Evolutionary conservation across 2,329 filamentous ascomycete species (phyloP), one percentile per base, ranked within the genome.

Genomic region (Fusarium oligoseptatum): DNA sequence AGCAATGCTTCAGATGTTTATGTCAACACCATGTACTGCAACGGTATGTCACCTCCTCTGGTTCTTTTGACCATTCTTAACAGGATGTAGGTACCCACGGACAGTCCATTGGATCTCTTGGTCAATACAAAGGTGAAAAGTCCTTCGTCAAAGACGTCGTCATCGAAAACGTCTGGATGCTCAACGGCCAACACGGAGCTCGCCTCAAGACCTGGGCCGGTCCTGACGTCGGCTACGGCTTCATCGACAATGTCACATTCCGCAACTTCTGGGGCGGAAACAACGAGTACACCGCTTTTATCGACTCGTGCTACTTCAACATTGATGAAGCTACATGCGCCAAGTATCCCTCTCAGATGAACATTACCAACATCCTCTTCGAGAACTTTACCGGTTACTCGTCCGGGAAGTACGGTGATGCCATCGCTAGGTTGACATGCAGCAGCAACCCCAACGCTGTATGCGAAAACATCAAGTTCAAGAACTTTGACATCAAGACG

Each of bases 301-400:
- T 78, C 24, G 76, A 78, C 58, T 78, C 76, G 0, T 78, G 76
- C 61, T 78, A 78, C 66, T 78, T 78, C 70, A 77, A 78, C 64
- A 72, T 77, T 48, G 57, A 74, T 52, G 45, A 70, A 3, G 45
- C 63, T 2, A 67, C 62, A 10, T 75, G 76, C 41, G 69, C 76
- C 2, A 37, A 71, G 41, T 77, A 78, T 41, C 76, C 76, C 3
- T 78, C 76, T 4, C 65, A 71, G 22, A 76, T 78, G 73, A 76
- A 78, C 63, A 77, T 78, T 27, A 78, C 73, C 36, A 78, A 78
- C 62, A 39, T 78, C 12, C 65, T 76, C 41, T 78, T 78, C 24
- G 62, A 78, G n/a, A 78, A 78, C 71, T 78, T 78, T 4, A 75
- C 75, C 0, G 76, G 76, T 1, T 76, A 74, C 39, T 76, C 63